These are phyloP conservation scores for Phlebiopsis gigantea DNA, from an alignment of 768 basidiomycete species.

Conservation along the genomic window DNA sequence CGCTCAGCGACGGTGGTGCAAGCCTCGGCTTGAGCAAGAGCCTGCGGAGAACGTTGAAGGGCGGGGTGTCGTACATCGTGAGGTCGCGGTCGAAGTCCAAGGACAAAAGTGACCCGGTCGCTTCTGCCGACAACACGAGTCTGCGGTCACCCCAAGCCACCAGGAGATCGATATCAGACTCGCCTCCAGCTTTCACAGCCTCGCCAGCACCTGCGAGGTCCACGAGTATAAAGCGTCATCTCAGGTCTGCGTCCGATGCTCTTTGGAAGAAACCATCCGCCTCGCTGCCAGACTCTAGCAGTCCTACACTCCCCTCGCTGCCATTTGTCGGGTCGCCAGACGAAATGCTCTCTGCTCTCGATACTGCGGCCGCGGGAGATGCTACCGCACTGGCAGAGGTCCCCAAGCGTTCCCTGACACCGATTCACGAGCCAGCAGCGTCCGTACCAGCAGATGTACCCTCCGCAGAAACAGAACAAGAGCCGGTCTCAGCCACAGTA, in stretches of 20 bases:
- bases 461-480: not conserved
- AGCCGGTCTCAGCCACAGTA: not conserved
- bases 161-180: slow-evolving; percentile 3
- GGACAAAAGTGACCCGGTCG: not conserved
- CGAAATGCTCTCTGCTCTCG: not conserved
- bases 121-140: slow-evolving; percentile 1
- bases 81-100: slow-evolving; percentile 1
- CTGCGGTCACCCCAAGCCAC: not conserved
- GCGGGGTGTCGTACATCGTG: not conserved
- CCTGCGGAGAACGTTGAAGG: slow-evolving; percentile 8
- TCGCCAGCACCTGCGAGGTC: not conserved
- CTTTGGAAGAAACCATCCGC: slow-evolving; percentile 2
- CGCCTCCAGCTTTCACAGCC: not conserved
- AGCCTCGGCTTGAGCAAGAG: slow-evolving; percentile 5
- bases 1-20: slow-evolving; percentile 9
- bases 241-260: slow-evolving; percentile 5
- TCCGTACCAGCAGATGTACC: not conserved
- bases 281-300: not conserved
- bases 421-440: not conserved
- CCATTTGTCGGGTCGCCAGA: not conserved
- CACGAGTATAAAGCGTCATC: slow-evolving; percentile 1
- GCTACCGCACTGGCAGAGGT: not conserved
- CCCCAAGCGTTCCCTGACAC: not conserved
- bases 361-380: not conserved
- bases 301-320: not conserved